These are phyloP conservation scores for Populus hybrid DNA, from an alignment of 441 rosid species.

Conservation along the genomic window DNA sequence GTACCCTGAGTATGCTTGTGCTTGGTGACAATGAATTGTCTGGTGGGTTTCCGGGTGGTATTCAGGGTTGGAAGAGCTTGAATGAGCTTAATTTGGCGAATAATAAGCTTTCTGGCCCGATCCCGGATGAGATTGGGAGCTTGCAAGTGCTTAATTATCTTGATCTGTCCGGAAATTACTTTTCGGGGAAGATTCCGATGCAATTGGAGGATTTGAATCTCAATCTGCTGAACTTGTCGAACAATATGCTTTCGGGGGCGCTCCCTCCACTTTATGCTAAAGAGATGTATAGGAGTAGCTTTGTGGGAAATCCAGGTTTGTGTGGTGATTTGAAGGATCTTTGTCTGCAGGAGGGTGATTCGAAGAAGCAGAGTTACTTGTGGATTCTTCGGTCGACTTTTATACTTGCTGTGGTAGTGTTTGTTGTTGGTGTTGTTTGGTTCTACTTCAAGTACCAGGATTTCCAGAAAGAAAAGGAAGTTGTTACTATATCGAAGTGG, in stretches of 20 bases:
- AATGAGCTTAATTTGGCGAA: conserved; percentile 74
- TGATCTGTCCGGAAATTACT: conserved; percentile 70
- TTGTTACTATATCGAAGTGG: conserved; percentile 72
- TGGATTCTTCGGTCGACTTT: conserved; percentile 77
- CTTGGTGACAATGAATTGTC: conserved; percentile 59
- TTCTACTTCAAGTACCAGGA: conserved; percentile 63
- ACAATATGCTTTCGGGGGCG: conserved; percentile 60
- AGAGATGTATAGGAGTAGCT: conserved; percentile 65
- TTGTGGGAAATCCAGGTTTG: conserved; percentile 75
- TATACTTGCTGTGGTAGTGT: conserved; percentile 54
- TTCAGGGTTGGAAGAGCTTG: conserved; percentile 64
- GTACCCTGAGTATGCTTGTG: conserved; percentile 58
- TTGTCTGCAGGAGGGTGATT: conserved; percentile 37
- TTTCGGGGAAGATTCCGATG: conserved; percentile 62
- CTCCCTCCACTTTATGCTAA: conserved; percentile 69
- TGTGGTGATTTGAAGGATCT: conserved; percentile 73
- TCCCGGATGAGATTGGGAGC: conserved; percentile 68
- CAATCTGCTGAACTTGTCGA: conserved; percentile 72
- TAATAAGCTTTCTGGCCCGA: conserved; percentile 55
- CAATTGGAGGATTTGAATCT: conserved; percentile 78
- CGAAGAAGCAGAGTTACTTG: conserved; percentile 36
- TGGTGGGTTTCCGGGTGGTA: conserved; percentile 58
- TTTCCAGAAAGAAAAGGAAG: conserved; percentile 55
- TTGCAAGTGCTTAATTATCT: conserved; percentile 85
- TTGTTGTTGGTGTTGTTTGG: conserved; percentile 68